Evolutionary conservation across 306 rosid genomes (phyloP).

Genomic region (Acacia confusa): DNA sequence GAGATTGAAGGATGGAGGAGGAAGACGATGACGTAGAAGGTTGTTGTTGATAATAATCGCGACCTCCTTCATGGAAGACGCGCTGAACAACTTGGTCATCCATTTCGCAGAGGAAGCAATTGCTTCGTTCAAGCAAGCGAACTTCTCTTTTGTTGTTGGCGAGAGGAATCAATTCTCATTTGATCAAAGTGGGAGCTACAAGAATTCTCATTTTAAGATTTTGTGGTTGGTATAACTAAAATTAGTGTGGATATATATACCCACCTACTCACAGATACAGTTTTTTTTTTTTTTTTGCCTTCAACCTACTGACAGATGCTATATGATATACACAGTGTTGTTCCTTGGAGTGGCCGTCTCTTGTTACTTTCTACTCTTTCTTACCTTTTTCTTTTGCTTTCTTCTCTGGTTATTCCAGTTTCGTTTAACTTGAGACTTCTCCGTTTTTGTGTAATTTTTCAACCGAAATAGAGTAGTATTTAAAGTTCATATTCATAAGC

Average conservation of each 20-base stretch:
- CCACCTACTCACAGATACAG: neutral
- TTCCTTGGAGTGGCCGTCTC: constrained; percentile 11
- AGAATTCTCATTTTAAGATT: neutral
- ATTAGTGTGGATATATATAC: neutral
- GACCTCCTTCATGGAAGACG: constrained; percentile 98
- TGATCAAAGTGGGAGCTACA: neutral
- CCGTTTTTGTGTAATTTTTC: neutral
- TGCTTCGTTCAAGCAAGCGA: neutral
- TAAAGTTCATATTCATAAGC: no score
- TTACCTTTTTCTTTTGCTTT: neutral
- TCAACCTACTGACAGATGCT: no score
- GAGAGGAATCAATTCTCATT: neutral
- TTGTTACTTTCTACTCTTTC: neutral
- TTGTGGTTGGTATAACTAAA: constrained; percentile 14
- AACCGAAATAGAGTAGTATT: no score
- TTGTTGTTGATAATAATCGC: constrained; percentile 87
- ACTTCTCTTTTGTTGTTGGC: neutral
- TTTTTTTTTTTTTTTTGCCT: no score
- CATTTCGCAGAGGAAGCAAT: constrained; percentile 37
- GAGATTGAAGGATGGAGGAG: constrained; percentile 95
- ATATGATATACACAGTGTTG: no score
- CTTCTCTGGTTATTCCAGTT: neutral
- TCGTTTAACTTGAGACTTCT: neutral
- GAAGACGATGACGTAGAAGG: constrained; percentile 83
- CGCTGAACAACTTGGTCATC: constrained; percentile 93